Evolutionary conservation across 169 alveolate species (phyloP), one percentile per base, ranked within the genome.

Genomic region (Cryptosporidium ryanae): DNA sequence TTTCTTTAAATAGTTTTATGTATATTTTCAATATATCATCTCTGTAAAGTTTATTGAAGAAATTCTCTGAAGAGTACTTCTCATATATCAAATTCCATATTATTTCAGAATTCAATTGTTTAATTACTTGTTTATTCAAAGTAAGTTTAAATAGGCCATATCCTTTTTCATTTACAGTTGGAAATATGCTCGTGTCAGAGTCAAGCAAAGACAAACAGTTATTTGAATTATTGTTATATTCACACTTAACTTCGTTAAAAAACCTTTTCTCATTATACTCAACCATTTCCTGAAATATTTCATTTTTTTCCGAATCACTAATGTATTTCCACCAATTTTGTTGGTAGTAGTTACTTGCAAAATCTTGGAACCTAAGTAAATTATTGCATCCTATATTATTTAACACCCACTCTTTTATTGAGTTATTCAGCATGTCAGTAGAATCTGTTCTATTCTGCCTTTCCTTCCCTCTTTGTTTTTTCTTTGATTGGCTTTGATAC

Each of bases 401-500:
- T 32, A 68, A 15, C 17, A 76, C 32, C 87, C 87, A 76, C 18
- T 61, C 71, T 32, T 59, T 61, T 15, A 59, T 32, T 18, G 23
- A 34, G 12, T 59, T 17, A 18, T 65, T 31, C 13, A 55, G 59
- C 12, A 15, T 59, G 15, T 32, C 43, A 7, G 44, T 55, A 8
- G 87, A 55, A 18, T 76, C 87, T 15, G 70, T 57, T 43, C 38
- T 76, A 15, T 44, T 23, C 38, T 76, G 87, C 23, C 87, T 76
- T 59, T 76, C 87, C 23, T 32, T 59, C 23, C 46, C 87, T 21
- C 87, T 76, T 61, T 76, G 64, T 38, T 71, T 55, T 55, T 65
- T 59, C 46, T 29, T 61, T 10, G 87, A 55, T 76, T 76, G 87
- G 63, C 87, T 76, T 59, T 76, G 87, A 18, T 57, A 76, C 46